These are phyloP conservation scores for Musa troglodytarum DNA, from an alignment of 176 grass and related monocot species.

Conservation along the genomic window DNA sequence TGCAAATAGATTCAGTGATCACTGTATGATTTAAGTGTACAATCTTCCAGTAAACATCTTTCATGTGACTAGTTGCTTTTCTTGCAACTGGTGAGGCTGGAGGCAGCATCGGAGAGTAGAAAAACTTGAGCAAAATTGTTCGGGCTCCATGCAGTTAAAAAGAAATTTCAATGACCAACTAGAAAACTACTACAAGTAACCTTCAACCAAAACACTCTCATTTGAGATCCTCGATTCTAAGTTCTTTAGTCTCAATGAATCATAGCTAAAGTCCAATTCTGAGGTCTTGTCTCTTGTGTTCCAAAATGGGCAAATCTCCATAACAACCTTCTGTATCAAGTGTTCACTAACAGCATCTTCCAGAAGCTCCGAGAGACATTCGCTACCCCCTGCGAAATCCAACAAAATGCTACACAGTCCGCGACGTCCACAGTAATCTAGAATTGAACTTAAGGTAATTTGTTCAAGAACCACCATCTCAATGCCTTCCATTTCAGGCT, in stretches of 20 bases:
- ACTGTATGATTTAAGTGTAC: too few relatives aligned
- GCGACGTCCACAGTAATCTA: conserved; percentile 32
- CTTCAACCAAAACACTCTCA: conserved; percentile 51
- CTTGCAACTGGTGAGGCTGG: too few relatives aligned
- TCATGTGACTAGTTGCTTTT: too few relatives aligned
- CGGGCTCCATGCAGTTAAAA: too few relatives aligned
- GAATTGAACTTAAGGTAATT: conserved; percentile 44
- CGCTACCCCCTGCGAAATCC: conserved; percentile 45
- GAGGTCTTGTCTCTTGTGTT: conserved; percentile 14
- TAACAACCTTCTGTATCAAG: conserved; percentile 69
- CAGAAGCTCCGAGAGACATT: conserved; percentile 33
- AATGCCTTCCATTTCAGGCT: conserved; percentile 33
- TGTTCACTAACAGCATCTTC: conserved; percentile 41
- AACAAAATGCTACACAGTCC: conserved; percentile 64
- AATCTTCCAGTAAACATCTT: too few relatives aligned
- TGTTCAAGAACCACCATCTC: conserved; percentile 35
- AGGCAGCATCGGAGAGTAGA: too few relatives aligned
- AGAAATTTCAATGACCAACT: too few relatives aligned
- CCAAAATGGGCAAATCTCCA: conserved; percentile 60
- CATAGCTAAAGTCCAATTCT: conserved; percentile 36
- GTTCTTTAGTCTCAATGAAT: conserved; percentile 44
- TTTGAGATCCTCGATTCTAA: conserved; percentile 33
- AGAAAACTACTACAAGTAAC: conserved; percentile 36
- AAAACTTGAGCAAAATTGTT: too few relatives aligned
- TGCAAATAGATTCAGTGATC: neutral